Evolutionary conservation across 2,329 filamentous ascomycete genomes (phyloP), one percentile per base, ranked within the genome.

Genomic region (Knufia petricola): DNA sequence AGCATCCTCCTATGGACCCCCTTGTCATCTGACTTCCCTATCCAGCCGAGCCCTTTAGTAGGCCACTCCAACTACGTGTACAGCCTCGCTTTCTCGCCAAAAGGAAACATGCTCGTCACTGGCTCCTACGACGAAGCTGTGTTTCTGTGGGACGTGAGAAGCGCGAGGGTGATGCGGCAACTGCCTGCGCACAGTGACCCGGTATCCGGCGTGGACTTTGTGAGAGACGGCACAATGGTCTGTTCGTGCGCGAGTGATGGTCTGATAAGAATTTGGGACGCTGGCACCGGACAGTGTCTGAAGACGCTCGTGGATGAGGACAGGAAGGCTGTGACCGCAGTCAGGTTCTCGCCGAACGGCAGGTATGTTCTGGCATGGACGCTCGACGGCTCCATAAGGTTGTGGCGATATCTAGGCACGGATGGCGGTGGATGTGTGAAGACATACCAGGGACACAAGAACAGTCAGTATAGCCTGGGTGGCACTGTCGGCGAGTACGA

Each of bases 21-120:
- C 3, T 60, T 70, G 15, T 78, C 76, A 6, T 75, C 77, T 60
- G 70, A 76, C 23, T 74, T 81, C 47, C 75, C 76, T 0, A 74
- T 71, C 19, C 51, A 55, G 8, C 57, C 55, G 1, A 54, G 51
- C 12, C 74, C 77, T 1, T 72, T 96, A 56, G 74, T 85, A 20
- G 90, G 92, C 2, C 92, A 98, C 61, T 88, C 95, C 66, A 96
- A 94, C 67, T 96, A 96, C 66, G 83, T 98, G 26, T 95, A 94
- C 67, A 87, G 84, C 44, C 73, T 98, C 28, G 88, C 89, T 4
- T 96, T 96, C 66, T 90, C 87, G n/a, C 92, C 92, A 1, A 96
- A 95, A 65, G 92, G 92, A 20, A 98, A 98, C 62, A 95, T 96
- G 63, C 77, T 98, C 28, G 92, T 89, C 13, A 94, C 86, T 56